These are phyloP conservation scores for Rhizopus microsporus DNA, from an alignment of 371 early-diverging fungal species.

Conservation along the genomic window DNA sequence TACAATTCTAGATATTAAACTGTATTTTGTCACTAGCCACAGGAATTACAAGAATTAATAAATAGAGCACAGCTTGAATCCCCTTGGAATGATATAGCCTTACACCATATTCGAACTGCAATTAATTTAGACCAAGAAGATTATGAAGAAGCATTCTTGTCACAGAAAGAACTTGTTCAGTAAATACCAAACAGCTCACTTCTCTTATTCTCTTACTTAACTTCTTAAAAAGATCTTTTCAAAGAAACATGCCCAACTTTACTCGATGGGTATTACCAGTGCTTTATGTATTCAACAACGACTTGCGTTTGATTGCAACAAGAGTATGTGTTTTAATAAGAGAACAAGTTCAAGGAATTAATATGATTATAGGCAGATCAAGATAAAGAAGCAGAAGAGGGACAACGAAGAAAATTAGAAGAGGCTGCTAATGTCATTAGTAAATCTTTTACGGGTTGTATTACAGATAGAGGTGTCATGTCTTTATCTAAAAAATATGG, in stretches of 20 bases:
- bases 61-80: slow-evolving; percentile 12
- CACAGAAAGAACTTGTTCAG: slow-evolving; percentile 57
- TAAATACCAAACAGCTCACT: slow-evolving; percentile 26
- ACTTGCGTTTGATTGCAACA: slow-evolving; percentile 50
- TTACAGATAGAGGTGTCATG: slow-evolving; percentile 71
- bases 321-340: slow-evolving; percentile 22
- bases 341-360: neutral
- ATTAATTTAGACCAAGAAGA: slow-evolving; percentile 32
- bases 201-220: slow-evolving; percentile 10
- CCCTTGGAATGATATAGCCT: slow-evolving; percentile 57
- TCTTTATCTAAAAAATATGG: slow-evolving; percentile 85
- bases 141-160: slow-evolving; percentile 52
- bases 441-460: slow-evolving; percentile 83
- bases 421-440: slow-evolving; percentile 85
- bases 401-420: slow-evolving; percentile 65
- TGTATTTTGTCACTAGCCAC: neutral
- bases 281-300: slow-evolving; percentile 59
- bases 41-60: neutral
- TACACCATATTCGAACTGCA: slow-evolving; percentile 49
- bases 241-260: slow-evolving; percentile 40
- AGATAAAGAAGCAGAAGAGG: slow-evolving; percentile 28
- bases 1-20: neutral
- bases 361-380: slow-evolving; percentile 57
- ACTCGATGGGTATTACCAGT: slow-evolving; percentile 56
- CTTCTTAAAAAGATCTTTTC: slow-evolving; percentile 42